These are phyloP conservation scores for Tieghemiomyces parasiticus DNA, from an alignment of 192 early-diverging fungal species.

Conservation along the genomic window DNA sequence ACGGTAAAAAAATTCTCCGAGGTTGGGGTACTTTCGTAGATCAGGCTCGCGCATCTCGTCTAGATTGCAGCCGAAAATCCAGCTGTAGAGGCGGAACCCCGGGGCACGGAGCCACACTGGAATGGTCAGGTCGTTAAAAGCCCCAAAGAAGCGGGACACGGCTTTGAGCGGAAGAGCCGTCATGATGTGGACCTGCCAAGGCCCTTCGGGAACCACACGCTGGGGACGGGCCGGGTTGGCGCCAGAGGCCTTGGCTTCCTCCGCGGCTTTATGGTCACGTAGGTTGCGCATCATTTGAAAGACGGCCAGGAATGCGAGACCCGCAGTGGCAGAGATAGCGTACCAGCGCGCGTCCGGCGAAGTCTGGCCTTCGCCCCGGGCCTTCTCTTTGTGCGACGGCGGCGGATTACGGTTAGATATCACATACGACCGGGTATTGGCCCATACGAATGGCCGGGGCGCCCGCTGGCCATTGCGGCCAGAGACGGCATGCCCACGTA, in stretches of 20 bases:
- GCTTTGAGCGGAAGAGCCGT: slow-evolving; percentile 76
- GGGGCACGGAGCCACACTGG: slow-evolving; percentile 59
- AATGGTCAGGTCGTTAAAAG: slow-evolving; percentile 71
- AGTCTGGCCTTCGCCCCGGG: no score
- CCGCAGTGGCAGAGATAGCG: slow-evolving; percentile 57
- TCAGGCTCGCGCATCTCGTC: slow-evolving; percentile 85
- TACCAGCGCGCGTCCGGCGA: no score
- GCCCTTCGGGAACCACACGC: slow-evolving; percentile 42
- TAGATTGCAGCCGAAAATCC: slow-evolving; percentile 79
- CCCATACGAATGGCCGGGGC: no score
- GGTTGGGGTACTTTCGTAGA: slow-evolving; percentile 62
- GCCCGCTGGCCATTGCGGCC: no score
- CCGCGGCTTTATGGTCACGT: no score
- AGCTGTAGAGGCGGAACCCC: slow-evolving; percentile 64
- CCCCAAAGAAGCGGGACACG: slow-evolving; percentile 85
- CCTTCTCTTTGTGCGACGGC: no score
- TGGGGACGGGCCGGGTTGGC: not conserved
- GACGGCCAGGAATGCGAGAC: slow-evolving; percentile 52
- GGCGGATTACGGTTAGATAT: no score
- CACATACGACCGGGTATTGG: no score
- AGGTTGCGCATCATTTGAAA: slow-evolving; percentile 44
- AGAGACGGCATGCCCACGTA: no score
- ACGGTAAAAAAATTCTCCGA: slow-evolving; percentile 89
- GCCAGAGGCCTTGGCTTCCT: slow-evolving; percentile 17
- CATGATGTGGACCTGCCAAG: slow-evolving; percentile 84